A percentile compares a stretch with the other conserved stretches of the same genome.
Evolutionary conservation across 371 early-diverging fungal species (phyloP).

Genomic region (Apophysomyces sp.): DNA sequence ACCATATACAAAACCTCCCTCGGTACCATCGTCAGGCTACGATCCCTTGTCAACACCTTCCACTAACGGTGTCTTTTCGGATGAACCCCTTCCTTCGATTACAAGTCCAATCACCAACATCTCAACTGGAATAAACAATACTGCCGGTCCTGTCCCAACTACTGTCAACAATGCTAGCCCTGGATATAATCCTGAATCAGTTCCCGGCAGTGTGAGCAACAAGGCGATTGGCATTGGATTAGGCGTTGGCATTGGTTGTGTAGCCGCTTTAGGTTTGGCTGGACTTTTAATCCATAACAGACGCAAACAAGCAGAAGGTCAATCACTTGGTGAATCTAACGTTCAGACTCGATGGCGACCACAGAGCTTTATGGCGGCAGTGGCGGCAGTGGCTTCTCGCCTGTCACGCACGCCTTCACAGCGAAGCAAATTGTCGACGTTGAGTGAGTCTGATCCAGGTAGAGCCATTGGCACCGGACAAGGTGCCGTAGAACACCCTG

Average conservation of each 20-base stretch:
- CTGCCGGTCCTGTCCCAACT: not conserved
- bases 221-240: conserved; percentile 5
- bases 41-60: not conserved
- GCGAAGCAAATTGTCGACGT: not conserved
- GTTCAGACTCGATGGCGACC: conserved; percentile 9
- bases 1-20: no score
- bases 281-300: conserved; percentile 1
- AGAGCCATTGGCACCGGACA: not conserved
- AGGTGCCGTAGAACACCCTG: not conserved
- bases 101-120: not conserved
- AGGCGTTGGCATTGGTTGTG: conserved; percentile 9
- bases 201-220: not conserved
- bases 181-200: not conserved
- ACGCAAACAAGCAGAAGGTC: not conserved
- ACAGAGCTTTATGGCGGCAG: conserved; percentile 11
- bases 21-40: no score
- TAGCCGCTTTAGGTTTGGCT: conserved; percentile 3
- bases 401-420: not conserved
- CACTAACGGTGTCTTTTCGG: not conserved
- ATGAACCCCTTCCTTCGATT: not conserved
- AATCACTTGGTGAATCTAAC: not conserved
- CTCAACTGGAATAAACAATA: not conserved
- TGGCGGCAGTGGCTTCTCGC: not conserved
- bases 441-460: not conserved
- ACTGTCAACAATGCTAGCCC: not conserved